Evolutionary conservation across 148 eudicot genomes (phyloP).

Genomic region (Chenopodium suecicum): DNA sequence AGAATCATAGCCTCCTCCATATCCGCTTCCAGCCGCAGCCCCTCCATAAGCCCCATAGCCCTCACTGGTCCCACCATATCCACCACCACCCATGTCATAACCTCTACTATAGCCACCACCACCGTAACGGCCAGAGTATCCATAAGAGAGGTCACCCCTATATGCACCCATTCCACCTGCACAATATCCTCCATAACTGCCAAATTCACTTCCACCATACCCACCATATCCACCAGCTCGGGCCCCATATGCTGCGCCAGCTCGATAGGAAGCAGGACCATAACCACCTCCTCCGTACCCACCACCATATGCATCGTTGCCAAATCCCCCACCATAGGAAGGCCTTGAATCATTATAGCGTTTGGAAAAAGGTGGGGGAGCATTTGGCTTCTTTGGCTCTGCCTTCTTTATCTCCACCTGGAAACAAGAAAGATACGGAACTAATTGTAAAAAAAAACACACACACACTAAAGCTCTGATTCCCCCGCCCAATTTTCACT

Average conservation of each 20-base stretch:
- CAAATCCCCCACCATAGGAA: slow-evolving; percentile 44
- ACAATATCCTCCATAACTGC: slow-evolving; percentile 53
- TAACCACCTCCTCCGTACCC: slow-evolving; percentile 41
- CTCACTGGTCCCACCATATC: slow-evolving; percentile 37
- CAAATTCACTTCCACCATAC: slow-evolving; percentile 38
- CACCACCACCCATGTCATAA: slow-evolving; percentile 37
- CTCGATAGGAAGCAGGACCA: slow-evolving; percentile 42
- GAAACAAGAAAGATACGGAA: slow-evolving; percentile 5
- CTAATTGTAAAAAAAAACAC: not conserved
- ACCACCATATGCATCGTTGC: slow-evolving; percentile 40
- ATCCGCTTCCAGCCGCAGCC: slow-evolving; percentile 38
- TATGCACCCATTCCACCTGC: slow-evolving; percentile 44
- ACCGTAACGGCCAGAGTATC: slow-evolving; percentile 50
- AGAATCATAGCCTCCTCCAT: slow-evolving; percentile 43
- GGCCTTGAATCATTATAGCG: slow-evolving; percentile 43
- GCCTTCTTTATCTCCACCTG: slow-evolving; percentile 71
- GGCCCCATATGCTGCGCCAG: slow-evolving; percentile 39
- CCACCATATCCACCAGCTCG: slow-evolving; percentile 43
- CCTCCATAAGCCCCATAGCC: slow-evolving; percentile 39
- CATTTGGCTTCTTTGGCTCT: slow-evolving; percentile 61
- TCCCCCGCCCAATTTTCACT: too few species aligned
- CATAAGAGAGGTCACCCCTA: slow-evolving; percentile 42
- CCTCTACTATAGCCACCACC: slow-evolving; percentile 42
- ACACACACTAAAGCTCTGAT: not conserved
- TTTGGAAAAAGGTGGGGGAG: slow-evolving; percentile 40